Evolutionary conservation across 225 moss, liverwort and hornwort species (phyloP).

Genomic region (Pseudisothecium myosuroides): DNA sequence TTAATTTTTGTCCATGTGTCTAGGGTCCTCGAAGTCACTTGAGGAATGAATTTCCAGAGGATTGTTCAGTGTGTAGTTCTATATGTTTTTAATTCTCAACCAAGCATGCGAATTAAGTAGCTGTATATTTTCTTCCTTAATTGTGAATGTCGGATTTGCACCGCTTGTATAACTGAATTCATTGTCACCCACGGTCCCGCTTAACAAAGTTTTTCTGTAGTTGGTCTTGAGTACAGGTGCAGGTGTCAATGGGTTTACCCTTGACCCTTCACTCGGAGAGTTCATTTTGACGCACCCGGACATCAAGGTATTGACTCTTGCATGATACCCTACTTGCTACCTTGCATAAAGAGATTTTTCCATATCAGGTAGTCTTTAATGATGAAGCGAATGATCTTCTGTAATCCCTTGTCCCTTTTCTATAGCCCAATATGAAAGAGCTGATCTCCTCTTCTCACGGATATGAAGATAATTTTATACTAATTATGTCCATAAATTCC

Average conservation of each 20-base stretch:
- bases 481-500: neutral
- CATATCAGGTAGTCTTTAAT: neutral
- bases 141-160: neutral
- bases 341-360: neutral
- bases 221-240: conserved; percentile 89
- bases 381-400: neutral
- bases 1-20: neutral
- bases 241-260: conserved; percentile 94
- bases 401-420: neutral
- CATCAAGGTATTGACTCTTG: conserved; percentile 47
- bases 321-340: neutral
- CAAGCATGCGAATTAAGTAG: neutral
- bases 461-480: neutral
- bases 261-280: conserved; percentile 96
- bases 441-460: neutral
- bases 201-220: conserved; percentile 15
- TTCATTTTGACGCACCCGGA: conserved; percentile 90
- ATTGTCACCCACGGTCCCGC: neutral
- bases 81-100: neutral
- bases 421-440: neutral
- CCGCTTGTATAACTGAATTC: neutral
- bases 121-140: neutral
- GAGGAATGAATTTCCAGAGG: neutral
- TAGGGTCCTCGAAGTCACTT: neutral
- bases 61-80: neutral